Evolutionary conservation across 148 eudicot genomes (phyloP).

Genomic region (Vaccinium corymbosum): DNA sequence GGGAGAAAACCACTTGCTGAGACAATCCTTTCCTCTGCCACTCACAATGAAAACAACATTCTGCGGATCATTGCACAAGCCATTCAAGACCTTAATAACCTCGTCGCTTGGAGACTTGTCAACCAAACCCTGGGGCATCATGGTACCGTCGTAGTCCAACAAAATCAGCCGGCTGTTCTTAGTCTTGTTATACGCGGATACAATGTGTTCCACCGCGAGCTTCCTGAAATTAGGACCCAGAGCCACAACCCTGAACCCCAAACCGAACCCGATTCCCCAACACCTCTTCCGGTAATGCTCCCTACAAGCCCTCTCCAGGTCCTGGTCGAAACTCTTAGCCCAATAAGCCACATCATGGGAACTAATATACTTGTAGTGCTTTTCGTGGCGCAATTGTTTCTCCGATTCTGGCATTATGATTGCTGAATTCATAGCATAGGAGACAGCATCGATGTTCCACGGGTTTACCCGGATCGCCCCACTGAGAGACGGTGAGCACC

Average conservation of each 20-base stretch:
- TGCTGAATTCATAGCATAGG: slow-evolving; percentile 54
- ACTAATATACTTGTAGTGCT: slow-evolving; percentile 67
- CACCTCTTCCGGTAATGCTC: slow-evolving; percentile 65
- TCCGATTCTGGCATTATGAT: slow-evolving; percentile 48
- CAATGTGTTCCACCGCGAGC: slow-evolving; percentile 57
- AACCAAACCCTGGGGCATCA: slow-evolving; percentile 49
- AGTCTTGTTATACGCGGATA: slow-evolving; percentile 40
- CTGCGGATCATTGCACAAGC: slow-evolving; percentile 58
- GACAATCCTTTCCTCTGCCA: slow-evolving; percentile 55
- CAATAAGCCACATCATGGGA: slow-evolving; percentile 85
- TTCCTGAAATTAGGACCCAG: slow-evolving; percentile 66
- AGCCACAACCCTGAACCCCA: slow-evolving; percentile 63
- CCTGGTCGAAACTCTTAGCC: slow-evolving; percentile 75
- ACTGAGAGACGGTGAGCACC: slow-evolving; percentile 83
- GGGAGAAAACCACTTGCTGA: slow-evolving; percentile 60
- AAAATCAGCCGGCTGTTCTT: slow-evolving; percentile 48
- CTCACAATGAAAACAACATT: slow-evolving; percentile 77
- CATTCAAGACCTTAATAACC: slow-evolving; percentile 43
- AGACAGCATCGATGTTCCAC: slow-evolving; percentile 64
- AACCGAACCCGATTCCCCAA: slow-evolving; percentile 85
- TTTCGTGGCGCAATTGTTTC: slow-evolving; percentile 67
- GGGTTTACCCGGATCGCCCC: slow-evolving; percentile 90
- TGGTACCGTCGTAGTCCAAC: slow-evolving; percentile 78
- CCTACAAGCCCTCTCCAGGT: slow-evolving; percentile 70
- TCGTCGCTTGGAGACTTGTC: slow-evolving; percentile 54